These are phyloP conservation scores for Candida vaughaniae DNA, from an alignment of 805 yeast genomes.

Conservation along the genomic window DNA sequence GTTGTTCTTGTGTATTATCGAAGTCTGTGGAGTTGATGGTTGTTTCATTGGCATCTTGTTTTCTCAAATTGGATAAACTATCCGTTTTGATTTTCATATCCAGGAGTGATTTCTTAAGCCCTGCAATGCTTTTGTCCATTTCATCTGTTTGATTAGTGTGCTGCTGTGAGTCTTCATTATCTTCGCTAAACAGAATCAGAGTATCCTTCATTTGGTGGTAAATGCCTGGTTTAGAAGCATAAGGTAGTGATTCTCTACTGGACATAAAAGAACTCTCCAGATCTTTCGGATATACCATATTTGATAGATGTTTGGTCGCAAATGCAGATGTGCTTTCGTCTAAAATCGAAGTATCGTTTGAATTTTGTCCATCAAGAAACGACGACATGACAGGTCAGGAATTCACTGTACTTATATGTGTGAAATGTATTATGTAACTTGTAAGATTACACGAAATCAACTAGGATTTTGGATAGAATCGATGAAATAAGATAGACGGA, in stretches of 20 bases:
- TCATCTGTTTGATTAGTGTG: conserved; percentile 3
- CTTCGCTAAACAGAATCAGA: conserved; percentile 15
- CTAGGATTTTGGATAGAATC: no score
- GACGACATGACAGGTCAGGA: no score
- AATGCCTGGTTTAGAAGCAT: neutral
- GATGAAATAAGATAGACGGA: no score
- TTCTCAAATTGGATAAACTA: neutral
- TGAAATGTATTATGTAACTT: no score
- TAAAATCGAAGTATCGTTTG: conserved; percentile 1
- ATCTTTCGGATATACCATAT: neutral
- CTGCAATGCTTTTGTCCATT: conserved; percentile 14
- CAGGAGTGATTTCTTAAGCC: conserved; percentile 14
- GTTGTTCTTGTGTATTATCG: conserved; percentile 23
- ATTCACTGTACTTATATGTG: no score
- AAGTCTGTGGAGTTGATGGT: conserved; percentile 13
- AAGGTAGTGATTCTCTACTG: conserved; percentile 16
- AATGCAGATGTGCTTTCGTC: conserved; percentile 7
- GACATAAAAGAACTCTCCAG: conserved; percentile 5
- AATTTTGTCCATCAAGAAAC: no score
- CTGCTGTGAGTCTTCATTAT: neutral
- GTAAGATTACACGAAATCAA: no score
- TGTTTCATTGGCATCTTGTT: neutral
- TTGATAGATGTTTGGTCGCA: conserved; percentile 2
- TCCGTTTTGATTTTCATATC: conserved; percentile 11
- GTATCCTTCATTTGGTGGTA: conserved; percentile 1